phyloP scores from a whole-genome alignment of 163 green algal genomes.

The Trebouxia gelatinosa region DNA sequence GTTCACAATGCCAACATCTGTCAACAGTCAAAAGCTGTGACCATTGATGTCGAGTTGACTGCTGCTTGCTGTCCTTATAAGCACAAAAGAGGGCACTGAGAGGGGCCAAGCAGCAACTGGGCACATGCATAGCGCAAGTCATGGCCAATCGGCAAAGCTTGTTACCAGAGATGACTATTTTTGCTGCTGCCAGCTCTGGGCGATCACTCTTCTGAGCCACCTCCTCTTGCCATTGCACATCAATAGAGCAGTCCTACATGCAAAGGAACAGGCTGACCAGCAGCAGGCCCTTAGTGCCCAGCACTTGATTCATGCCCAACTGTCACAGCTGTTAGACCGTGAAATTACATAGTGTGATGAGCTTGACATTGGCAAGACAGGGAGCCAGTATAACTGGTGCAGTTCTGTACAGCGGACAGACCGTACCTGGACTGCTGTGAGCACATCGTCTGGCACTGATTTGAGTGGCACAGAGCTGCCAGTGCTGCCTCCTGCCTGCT shows the following conservation, averaged over 20 bases:
- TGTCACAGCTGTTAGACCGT: too few relatives aligned
- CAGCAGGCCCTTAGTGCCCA: too few relatives aligned
- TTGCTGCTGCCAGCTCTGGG: slow-evolving; percentile 58
- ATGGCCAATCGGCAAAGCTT: not conserved
- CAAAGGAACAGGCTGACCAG: too few relatives aligned
- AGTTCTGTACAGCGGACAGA: too few relatives aligned
- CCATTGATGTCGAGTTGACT: not conserved
- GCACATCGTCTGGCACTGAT: slow-evolving; percentile 42
- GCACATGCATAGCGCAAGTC: not conserved
- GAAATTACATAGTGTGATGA: too few relatives aligned
- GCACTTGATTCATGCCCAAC: too few relatives aligned
- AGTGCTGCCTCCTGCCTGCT: not conserved
- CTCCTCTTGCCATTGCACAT: slow-evolving; percentile 52
- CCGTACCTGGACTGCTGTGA: slow-evolving; percentile 42
- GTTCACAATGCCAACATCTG: not conserved
- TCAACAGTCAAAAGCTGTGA: not conserved
- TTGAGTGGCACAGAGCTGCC: slow-evolving; percentile 40
- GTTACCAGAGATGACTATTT: slow-evolving; percentile 54
- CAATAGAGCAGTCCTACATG: slow-evolving; percentile 35
- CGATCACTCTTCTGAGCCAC: slow-evolving; percentile 41
- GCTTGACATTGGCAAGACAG: too few relatives aligned
- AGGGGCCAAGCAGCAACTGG: too few relatives aligned
- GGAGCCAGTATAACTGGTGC: too few relatives aligned
- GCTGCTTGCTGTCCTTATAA: not conserved
- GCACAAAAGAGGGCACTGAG: too few relatives aligned